phyloP scores from a whole-genome alignment of 1,284 basidiomycete genomes.

The Trichosporon sp. region DNA sequence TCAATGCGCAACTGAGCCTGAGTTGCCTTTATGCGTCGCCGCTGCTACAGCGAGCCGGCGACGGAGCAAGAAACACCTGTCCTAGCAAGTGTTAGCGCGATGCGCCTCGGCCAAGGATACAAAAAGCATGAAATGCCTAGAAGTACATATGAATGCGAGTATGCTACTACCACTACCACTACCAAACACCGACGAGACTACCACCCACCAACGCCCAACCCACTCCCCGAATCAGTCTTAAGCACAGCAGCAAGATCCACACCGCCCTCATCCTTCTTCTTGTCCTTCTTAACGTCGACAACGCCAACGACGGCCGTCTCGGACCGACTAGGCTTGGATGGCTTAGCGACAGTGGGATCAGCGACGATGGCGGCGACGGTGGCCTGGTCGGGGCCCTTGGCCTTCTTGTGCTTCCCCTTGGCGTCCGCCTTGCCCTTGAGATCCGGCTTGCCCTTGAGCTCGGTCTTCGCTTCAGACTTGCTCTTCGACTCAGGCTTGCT shows the following conservation, averaged over 20 bases:
- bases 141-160: background rate
- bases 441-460: background rate
- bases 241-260: slow-evolving; percentile 25
- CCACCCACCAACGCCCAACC: slow-evolving; percentile 12
- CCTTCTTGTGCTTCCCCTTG: slow-evolving; percentile 1
- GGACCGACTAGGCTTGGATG: slow-evolving; percentile 9
- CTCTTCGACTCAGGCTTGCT: background rate
- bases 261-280: slow-evolving; percentile 11
- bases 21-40: too few species aligned
- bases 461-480: background rate
- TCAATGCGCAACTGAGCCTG: too few species aligned
- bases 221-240: background rate
- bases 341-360: slow-evolving; percentile 4
- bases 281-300: slow-evolving; percentile 20
- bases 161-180: too few species aligned
- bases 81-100: too few species aligned
- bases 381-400: slow-evolving; percentile 1
- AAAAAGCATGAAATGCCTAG: background rate
- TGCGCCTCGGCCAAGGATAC: too few species aligned
- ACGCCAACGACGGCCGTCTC: slow-evolving; percentile 30
- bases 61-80: too few species aligned
- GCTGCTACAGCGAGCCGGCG: too few species aligned
- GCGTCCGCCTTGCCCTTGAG: background rate
- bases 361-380: slow-evolving; percentile 5
- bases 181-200: background rate